Evolutionary conservation across 2,329 filamentous ascomycete species (phyloP).

Genomic region (Thelonectria blattea): DNA sequence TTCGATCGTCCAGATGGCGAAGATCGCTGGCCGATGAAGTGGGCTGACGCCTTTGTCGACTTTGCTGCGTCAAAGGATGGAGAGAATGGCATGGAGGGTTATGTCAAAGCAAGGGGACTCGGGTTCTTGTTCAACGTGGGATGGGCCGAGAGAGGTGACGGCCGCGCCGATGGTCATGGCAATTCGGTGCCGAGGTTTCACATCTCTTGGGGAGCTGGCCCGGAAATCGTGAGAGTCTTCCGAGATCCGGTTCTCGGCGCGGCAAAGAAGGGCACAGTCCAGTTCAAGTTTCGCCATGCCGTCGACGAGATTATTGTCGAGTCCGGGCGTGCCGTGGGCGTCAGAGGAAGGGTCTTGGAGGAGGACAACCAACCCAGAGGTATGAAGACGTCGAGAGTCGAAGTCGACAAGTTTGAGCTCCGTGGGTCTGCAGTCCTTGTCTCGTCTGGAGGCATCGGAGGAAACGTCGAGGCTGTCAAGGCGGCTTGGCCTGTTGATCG

Average conservation of each 20-base stretch:
- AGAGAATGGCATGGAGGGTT: constrained; percentile 60
- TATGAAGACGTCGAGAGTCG: constrained; percentile 55
- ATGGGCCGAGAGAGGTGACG: constrained; percentile 67
- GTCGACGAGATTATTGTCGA: constrained; percentile 63
- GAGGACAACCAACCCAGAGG: constrained; percentile 58
- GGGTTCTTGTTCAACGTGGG: constrained; percentile 61
- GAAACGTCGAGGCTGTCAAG: constrained; percentile 66
- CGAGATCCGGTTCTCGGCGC: constrained; percentile 60
- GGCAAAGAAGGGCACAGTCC: constrained; percentile 57
- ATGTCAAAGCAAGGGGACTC: constrained; percentile 60
- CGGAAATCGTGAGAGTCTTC: constrained; percentile 65
- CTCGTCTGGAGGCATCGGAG: constrained; percentile 65
- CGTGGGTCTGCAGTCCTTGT: constrained; percentile 59
- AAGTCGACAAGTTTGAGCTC: constrained; percentile 59
- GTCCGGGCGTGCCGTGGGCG: constrained; percentile 57
- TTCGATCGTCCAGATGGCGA: constrained; percentile 61
- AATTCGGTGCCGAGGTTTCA: constrained; percentile 70
- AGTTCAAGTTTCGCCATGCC: constrained; percentile 61
- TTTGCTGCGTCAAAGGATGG: constrained; percentile 53
- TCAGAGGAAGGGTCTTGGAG: constrained; percentile 60
- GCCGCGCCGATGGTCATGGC: constrained; percentile 62
- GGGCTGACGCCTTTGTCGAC: constrained; percentile 69
- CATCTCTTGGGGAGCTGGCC: constrained; percentile 66
- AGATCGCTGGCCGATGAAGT: constrained; percentile 64
- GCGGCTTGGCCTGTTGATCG: constrained; percentile 63